These are phyloP conservation scores for Syzygium jambos DNA, from an alignment of 345 rosid genomes.

Conservation along the genomic window DNA sequence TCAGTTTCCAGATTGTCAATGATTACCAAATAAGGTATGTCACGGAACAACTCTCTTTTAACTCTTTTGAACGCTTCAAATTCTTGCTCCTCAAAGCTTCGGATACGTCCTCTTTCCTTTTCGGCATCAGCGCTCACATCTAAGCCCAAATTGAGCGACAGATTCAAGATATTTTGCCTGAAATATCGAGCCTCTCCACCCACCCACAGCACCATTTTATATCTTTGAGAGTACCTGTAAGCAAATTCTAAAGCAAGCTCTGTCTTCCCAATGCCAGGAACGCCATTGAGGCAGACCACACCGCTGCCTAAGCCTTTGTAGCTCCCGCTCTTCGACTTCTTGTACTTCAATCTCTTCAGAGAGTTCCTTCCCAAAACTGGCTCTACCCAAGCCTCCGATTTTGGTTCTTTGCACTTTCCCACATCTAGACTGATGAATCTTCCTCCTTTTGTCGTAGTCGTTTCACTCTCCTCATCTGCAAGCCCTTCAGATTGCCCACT, in stretches of 20 bases:
- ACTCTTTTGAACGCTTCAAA: slow-evolving; percentile 82
- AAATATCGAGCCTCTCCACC: slow-evolving; percentile 84
- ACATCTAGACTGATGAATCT: slow-evolving; percentile 62
- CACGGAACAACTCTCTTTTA: slow-evolving; percentile 69
- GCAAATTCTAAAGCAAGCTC: slow-evolving; percentile 87
- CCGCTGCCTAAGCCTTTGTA: slow-evolving; percentile 39
- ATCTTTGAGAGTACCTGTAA: slow-evolving; percentile 67
- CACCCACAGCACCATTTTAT: slow-evolving; percentile 86
- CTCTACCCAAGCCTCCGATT: slow-evolving; percentile 52
- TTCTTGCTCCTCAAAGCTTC: slow-evolving; percentile 86
- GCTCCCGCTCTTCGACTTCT: slow-evolving; percentile 57
- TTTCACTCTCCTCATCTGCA: slow-evolving; percentile 71
- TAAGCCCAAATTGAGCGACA: slow-evolving; percentile 66
- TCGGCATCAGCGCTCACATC: slow-evolving; percentile 87
- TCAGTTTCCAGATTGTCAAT: slow-evolving; percentile 92
- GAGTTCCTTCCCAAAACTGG: slow-evolving; percentile 56
- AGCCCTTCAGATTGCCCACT: slow-evolving; percentile 77
- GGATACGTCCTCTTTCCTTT: slow-evolving; percentile 69
- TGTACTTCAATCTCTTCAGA: slow-evolving; percentile 45
- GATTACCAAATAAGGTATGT: slow-evolving; percentile 77
- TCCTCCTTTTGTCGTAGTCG: slow-evolving; percentile 24
- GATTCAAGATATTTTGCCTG: slow-evolving; percentile 73
- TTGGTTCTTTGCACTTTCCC: slow-evolving; percentile 58
- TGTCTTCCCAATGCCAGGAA: slow-evolving; percentile 78
- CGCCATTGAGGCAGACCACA: slow-evolving; percentile 67